Percentiles rank a stretch among this genome's conserved stretches.
Conservation (phyloP, 257 asterid species). For the Ehretia macrophylla region DNA sequence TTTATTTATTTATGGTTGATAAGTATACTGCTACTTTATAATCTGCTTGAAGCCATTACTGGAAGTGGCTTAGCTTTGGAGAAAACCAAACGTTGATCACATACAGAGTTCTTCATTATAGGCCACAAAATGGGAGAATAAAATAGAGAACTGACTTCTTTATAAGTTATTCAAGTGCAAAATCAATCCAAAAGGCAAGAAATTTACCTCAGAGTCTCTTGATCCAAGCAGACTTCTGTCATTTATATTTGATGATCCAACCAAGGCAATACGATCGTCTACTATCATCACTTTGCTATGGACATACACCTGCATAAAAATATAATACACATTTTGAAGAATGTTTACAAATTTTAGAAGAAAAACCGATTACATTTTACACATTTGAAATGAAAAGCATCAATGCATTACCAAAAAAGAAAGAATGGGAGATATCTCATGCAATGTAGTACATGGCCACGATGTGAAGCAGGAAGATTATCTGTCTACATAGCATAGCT, state of each 20-base stretch:
- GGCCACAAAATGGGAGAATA: neutral
- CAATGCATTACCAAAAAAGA: neutral
- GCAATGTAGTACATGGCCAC: too few relatives aligned
- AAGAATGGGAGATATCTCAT: too few relatives aligned
- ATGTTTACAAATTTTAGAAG: neutral
- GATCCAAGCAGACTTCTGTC: conserved; percentile 97
- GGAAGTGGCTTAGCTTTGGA: neutral
- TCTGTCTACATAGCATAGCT: too few relatives aligned
- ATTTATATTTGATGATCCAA: conserved; percentile 90
- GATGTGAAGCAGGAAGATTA: too few relatives aligned
- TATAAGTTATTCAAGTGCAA: neutral
- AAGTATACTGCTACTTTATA: neutral
- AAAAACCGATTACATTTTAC: neutral
- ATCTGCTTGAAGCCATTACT: neutral
- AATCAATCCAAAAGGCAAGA: conserved; percentile 6
- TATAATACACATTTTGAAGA: neutral
- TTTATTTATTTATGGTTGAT: neutral
- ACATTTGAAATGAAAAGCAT: neutral
- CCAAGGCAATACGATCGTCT: conserved; percentile 70
- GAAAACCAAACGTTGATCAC: neutral
- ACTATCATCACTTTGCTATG: conserved; percentile 96
- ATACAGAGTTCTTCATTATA: neutral
- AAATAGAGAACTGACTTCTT: too few relatives aligned
- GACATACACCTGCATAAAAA: conserved; percentile 59
- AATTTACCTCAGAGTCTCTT: conserved; percentile 89